Evolutionary conservation across 2,329 filamentous ascomycete genomes (phyloP), one percentile per base, ranked within the genome.

Genomic region (Exophiala dermatitidis): DNA sequence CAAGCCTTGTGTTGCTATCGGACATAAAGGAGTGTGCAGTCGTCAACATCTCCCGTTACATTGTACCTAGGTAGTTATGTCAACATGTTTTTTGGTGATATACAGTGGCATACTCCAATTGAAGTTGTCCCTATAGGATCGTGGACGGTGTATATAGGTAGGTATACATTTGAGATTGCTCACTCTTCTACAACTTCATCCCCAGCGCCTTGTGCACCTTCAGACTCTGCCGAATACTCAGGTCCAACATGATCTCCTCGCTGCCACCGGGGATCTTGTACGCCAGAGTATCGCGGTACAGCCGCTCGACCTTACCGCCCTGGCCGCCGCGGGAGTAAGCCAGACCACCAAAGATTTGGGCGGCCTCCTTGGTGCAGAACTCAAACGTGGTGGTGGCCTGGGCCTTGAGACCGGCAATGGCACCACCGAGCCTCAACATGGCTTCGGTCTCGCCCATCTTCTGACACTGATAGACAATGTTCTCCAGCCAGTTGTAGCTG

Each of bases 181-280:
- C 19, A 19, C 19, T 19, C 19, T 19, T 19, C 45, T 83, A 97
- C 70, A 98, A 69, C 80, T 96, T 98, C 91, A 97, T 96, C 6
- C 93, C 93, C 69, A 95, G 76, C 58, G 84, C 84, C 79, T 96
- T 85, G 64, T 90, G 88, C 51, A 98, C 93, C 69, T 82, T 84
- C 76, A 95, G 70, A 59, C 85, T 86, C 77, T 96, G 90, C 64
- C 91, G 80, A 70, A 98, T 95, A 73, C 88, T 95, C 66, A 98
- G 72, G 71, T 98, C 93, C 62, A 97, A 76, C 93, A 98, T 98
- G 62, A 98, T 98, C 79, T 98, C 93, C 75, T 98, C 91, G 62
- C 84, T 89, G 28, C 93, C 93, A 65, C 93, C 93, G 2, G 93
- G 93, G 63, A 98, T 91, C 58, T 93, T 91, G 71, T 98, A 97